Evolutionary conservation across 192 early-diverging fungal genomes (phyloP).

Genomic region (Allomyces macrogynus): DNA sequence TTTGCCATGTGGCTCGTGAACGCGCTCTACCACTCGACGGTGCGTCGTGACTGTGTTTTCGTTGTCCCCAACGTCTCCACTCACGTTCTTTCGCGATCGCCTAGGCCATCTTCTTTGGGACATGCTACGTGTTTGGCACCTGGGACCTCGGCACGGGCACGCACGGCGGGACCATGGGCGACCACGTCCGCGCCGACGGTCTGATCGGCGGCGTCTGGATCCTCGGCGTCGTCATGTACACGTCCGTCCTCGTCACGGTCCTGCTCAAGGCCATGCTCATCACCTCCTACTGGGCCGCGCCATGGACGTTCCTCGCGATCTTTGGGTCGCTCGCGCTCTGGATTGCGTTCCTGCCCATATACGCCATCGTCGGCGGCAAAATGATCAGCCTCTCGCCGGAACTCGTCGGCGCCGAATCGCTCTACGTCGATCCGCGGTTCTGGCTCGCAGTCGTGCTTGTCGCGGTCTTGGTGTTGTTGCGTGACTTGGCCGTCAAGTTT

Average conservation of each 20-base stretch:
- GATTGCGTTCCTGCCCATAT: slow-evolving; percentile 69
- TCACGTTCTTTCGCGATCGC: too few relatives aligned
- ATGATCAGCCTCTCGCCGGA: slow-evolving; percentile 38
- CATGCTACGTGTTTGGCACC: too few relatives aligned
- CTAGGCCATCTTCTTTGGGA: too few relatives aligned
- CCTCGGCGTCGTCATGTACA: slow-evolving; percentile 74
- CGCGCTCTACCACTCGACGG: slow-evolving; percentile 81
- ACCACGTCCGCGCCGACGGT: slow-evolving; percentile 50
- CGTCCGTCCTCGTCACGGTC: slow-evolving; percentile 67
- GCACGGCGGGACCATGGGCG: slow-evolving; percentile 13
- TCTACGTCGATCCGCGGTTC: slow-evolving; percentile 19
- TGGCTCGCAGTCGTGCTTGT: slow-evolving; percentile 74
- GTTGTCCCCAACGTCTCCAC: too few relatives aligned
- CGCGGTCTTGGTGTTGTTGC: slow-evolving; percentile 56
- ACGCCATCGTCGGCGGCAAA: slow-evolving; percentile 51
- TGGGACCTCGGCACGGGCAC: too few relatives aligned
- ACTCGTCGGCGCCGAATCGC: too few relatives aligned
- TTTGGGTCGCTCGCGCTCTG: slow-evolving; percentile 81
- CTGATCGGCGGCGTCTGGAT: slow-evolving; percentile 68
- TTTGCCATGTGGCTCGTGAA: slow-evolving; percentile 89
- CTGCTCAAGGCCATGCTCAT: slow-evolving; percentile 82
- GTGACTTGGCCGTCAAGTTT: slow-evolving; percentile 88
- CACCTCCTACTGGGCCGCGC: slow-evolving; percentile 65
- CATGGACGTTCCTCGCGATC: slow-evolving; percentile 73
- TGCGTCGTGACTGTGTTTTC: slow-evolving; percentile 11